phyloP scores from a whole-genome alignment of 1,284 basidiomycete species.

The Neonothopanus nambi region DNA sequence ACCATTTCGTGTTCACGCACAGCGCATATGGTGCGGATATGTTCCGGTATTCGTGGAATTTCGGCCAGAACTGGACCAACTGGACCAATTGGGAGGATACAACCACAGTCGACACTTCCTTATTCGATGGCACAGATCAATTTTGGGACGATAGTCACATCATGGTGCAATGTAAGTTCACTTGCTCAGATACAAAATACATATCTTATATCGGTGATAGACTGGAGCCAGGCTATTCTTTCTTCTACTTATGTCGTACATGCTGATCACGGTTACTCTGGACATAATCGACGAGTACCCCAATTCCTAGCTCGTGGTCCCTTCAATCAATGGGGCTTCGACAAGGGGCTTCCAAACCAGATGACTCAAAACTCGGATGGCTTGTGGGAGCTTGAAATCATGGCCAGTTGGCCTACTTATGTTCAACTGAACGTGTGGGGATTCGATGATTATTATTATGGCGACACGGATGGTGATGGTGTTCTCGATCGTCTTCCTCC shows the following conservation, averaged over 20 bases:
- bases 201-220: slow-evolving; percentile 33
- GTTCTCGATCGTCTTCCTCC: slow-evolving; percentile 87
- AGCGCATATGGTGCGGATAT: slow-evolving; percentile 83
- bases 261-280: slow-evolving; percentile 66
- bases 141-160: slow-evolving; percentile 87
- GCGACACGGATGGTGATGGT: slow-evolving; percentile 86
- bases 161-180: slow-evolving; percentile 77
- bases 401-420: slow-evolving; percentile 85
- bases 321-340: slow-evolving; percentile 91
- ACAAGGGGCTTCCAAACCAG: slow-evolving; percentile 70
- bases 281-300: slow-evolving; percentile 71
- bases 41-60: slow-evolving; percentile 85
- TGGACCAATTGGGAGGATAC: slow-evolving; percentile 78
- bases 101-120: slow-evolving; percentile 57
- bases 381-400: slow-evolving; percentile 80
- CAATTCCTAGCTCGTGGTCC: slow-evolving; percentile 84
- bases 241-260: slow-evolving; percentile 72
- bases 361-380: slow-evolving; percentile 66
- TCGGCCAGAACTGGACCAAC: slow-evolving; percentile 77
- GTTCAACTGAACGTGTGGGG: slow-evolving; percentile 87
- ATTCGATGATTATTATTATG: slow-evolving; percentile 83
- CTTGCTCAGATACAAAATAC: not conserved
- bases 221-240: slow-evolving; percentile 71
- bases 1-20: slow-evolving; percentile 75
- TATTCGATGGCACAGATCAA: slow-evolving; percentile 54